Evolutionary conservation across 495 filamentous ascomycete species (phyloP), one percentile per base, ranked within the genome.

Genomic region (Collariella sp.): DNA sequence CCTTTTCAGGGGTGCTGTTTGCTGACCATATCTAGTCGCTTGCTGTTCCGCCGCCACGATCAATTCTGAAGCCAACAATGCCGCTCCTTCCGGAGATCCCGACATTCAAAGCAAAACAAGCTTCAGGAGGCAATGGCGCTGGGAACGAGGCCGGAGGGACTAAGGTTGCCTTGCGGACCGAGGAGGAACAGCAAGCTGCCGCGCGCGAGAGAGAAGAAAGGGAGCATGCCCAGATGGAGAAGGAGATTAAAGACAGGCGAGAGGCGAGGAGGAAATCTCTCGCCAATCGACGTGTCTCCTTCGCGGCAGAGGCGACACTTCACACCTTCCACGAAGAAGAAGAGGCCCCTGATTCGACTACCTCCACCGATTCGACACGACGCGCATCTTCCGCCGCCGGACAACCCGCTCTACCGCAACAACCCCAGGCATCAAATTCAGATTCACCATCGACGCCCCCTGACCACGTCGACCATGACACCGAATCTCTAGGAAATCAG

Each of bases 261-360:
- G 93, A 93, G 54, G 90, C 88, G 29, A 83, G 94, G 44, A 79
- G 93, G 39, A 96, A 96, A 62, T 96, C 91, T 1, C 79, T 95
- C 56, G 89, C 88, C 31, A 91, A 93, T 69, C 87, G 94, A 62
- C 83, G 93, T 54, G 93, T 99, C 36, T 96, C 91, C 0, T 99
- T 99, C 65, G 93, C 93, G 5, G 93, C 93, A 1, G 93, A 99
- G 69, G 93, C 93, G 13, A 99, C 93, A 9, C 73, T 99, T 31
- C 93, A 99, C 65, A 99, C 93, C 3, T 99, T 95, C 82, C 90
- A 96, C 64, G 91, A 96, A 48, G 80, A 95, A 3, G 91, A 97
- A 60, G 85, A 91, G 51, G 80, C 83, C 55, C 88, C 89, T 55
- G 89, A 95, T 63, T 87, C 86, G 31, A 94, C 89, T 0, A 87